Conservation (phyloP, 805 yeast genomes). For the Lipomyces spencermartinsiae region DNA sequence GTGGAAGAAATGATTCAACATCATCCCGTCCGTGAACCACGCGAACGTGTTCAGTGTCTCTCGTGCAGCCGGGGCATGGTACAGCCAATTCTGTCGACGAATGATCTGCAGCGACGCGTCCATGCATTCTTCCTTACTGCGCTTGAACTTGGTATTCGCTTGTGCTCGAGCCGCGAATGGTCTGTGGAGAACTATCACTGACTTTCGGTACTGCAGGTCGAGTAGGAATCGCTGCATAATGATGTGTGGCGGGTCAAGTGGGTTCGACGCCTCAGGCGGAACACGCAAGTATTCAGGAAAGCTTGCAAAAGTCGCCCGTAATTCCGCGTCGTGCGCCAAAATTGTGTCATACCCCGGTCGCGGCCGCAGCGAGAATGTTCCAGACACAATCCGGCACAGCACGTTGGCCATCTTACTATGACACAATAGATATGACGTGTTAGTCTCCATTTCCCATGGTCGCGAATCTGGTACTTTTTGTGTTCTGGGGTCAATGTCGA, state of each 20-base stretch:
- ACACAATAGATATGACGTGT: slow-evolving; percentile 40
- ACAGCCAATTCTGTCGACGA: slow-evolving; percentile 36
- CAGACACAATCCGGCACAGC: slow-evolving; percentile 32
- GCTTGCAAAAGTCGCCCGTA: slow-evolving; percentile 40
- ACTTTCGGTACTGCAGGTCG: slow-evolving; percentile 43
- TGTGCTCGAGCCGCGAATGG: slow-evolving; percentile 36
- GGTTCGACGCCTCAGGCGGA: slow-evolving; percentile 37
- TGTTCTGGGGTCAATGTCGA: slow-evolving; percentile 38
- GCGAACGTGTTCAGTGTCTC: slow-evolving; percentile 21
- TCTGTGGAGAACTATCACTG: slow-evolving; percentile 44
- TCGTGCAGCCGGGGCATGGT: slow-evolving; percentile 31
- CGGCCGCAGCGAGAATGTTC: slow-evolving; percentile 29
- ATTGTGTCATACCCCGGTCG: slow-evolving; percentile 36
- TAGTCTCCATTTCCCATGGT: slow-evolving; percentile 35
- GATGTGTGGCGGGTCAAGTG: slow-evolving; percentile 40
- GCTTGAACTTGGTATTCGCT: slow-evolving; percentile 20
- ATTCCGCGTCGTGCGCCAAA: slow-evolving; percentile 41
- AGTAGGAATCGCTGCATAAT: slow-evolving; percentile 44
- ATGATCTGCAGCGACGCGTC: slow-evolving; percentile 36
- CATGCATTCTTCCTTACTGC: slow-evolving; percentile 36
- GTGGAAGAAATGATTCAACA: slow-evolving; percentile 35
- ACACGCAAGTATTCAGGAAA: slow-evolving; percentile 39
- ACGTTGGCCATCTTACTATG: slow-evolving; percentile 24
- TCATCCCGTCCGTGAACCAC: slow-evolving; percentile 35
- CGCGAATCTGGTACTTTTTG: slow-evolving; percentile 35